Conservation (phyloP, 306 rosid species). For the Acacia confusa region DNA sequence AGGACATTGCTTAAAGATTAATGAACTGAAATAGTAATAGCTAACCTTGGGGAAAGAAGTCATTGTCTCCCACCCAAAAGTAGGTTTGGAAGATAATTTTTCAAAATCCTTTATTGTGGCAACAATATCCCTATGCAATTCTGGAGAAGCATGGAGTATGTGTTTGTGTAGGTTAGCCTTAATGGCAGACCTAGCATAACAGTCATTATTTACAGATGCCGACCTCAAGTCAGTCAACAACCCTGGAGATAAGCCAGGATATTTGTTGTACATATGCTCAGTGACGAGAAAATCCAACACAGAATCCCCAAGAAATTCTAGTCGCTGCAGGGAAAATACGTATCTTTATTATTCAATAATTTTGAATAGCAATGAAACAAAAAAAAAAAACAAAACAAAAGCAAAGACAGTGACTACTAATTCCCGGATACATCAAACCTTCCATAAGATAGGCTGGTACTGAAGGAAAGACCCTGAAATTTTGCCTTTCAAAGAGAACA, state of each 20-base stretch:
- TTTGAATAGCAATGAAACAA: background rate
- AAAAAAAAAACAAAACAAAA: background rate
- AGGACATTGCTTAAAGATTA: background rate
- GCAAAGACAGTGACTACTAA: background rate
- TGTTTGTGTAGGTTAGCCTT: slow-evolving; percentile 56
- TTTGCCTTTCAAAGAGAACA: background rate
- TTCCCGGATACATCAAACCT: background rate
- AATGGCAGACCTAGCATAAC: slow-evolving; percentile 54
- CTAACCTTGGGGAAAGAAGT: slow-evolving; percentile 56
- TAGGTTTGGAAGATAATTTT: slow-evolving; percentile 37
- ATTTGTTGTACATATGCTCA: slow-evolving; percentile 45
- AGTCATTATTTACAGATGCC: slow-evolving; percentile 65
- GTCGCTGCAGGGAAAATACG: slow-evolving; percentile 48
- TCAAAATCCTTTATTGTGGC: slow-evolving; percentile 32
- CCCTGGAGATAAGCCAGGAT: slow-evolving; percentile 46
- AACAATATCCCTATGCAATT: slow-evolving; percentile 41
- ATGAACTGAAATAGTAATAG: background rate
- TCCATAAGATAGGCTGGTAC: background rate
- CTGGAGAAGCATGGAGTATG: slow-evolving; percentile 45
- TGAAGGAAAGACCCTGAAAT: background rate
- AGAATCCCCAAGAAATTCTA: slow-evolving; percentile 82
- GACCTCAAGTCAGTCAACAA: slow-evolving; percentile 70
- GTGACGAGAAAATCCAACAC: slow-evolving; percentile 69
- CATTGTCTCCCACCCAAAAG: slow-evolving; percentile 66
- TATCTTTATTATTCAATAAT: slow-evolving; percentile 3